phyloP scores from a whole-genome alignment of 2,329 filamentous ascomycete species.

The Alternaria hordeiaustralica region DNA sequence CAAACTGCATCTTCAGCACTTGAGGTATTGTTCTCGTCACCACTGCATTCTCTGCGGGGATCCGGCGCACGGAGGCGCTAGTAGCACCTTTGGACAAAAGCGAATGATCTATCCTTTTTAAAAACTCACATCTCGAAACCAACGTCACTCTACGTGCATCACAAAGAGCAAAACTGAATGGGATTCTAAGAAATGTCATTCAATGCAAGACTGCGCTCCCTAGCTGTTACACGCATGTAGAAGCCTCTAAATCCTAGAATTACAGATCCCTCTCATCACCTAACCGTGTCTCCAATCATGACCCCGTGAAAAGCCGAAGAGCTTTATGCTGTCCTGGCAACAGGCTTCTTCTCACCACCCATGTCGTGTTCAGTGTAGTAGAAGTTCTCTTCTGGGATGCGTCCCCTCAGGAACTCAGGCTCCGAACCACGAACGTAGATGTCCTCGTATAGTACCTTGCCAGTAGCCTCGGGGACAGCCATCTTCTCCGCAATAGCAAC shows the following conservation, averaged over 20 bases:
- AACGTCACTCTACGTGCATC: not conserved
- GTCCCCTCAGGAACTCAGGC: constrained; percentile 85
- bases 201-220: constrained; percentile 11
- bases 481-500: constrained; percentile 90
- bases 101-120: not conserved
- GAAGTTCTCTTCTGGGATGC: constrained; percentile 90
- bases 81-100: not conserved
- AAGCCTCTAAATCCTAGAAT: constrained; percentile 33
- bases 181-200: constrained; percentile 4
- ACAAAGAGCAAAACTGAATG: not conserved
- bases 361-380: constrained; percentile 65
- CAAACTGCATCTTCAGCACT: not conserved
- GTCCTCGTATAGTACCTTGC: constrained; percentile 91
- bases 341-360: constrained; percentile 41
- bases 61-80: not conserved
- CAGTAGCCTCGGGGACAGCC: constrained; percentile 76
- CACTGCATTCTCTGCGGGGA: not conserved
- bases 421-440: constrained; percentile 91
- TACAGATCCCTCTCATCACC: constrained; percentile 22
- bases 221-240: constrained; percentile 20
- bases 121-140: not conserved
- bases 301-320: not conserved
- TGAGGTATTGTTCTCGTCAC: not conserved
- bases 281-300: not conserved
- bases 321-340: constrained; percentile 42